These are phyloP conservation scores for Dicorynia guianensis DNA, from an alignment of 306 rosid genomes.

Conservation along the genomic window DNA sequence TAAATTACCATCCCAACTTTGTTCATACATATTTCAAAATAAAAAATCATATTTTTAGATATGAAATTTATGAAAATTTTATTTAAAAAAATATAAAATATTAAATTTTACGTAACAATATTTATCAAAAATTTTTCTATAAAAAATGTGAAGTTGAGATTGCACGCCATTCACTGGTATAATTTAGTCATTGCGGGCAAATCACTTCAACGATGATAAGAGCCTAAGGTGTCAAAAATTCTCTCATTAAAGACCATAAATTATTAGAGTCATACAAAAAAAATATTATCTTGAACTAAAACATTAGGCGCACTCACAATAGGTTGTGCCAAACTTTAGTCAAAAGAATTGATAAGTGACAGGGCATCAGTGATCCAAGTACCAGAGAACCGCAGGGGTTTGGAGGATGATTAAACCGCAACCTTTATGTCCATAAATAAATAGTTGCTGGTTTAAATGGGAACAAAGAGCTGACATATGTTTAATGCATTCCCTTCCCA, in stretches of 20 bases:
- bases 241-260: not conserved
- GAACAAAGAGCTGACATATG: conserved; percentile 31
- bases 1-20: too few species aligned
- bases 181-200: not conserved
- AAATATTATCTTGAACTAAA: conserved; percentile 17
- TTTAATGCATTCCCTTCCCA: conserved; percentile 37
- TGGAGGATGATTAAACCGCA: conserved; percentile 9
- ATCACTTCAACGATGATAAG: conserved; percentile 4
- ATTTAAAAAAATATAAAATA: too few species aligned
- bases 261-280: conserved; percentile 1
- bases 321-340: conserved; percentile 13
- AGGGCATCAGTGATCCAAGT: conserved; percentile 17
- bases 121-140: too few species aligned
- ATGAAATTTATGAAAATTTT: too few species aligned
- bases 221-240: not conserved
- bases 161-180: conserved; percentile 18
- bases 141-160: not conserved
- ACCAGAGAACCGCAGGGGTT: conserved; percentile 10
- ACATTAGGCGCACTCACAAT: conserved; percentile 3
- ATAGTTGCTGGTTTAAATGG: conserved; percentile 17
- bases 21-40: too few species aligned
- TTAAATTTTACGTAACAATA: too few species aligned
- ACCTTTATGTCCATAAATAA: conserved; percentile 14
- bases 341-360: conserved; percentile 17
- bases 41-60: too few species aligned